Evolutionary conservation across 257 asterid species (phyloP).

Genomic region (Plantago elongata): DNA sequence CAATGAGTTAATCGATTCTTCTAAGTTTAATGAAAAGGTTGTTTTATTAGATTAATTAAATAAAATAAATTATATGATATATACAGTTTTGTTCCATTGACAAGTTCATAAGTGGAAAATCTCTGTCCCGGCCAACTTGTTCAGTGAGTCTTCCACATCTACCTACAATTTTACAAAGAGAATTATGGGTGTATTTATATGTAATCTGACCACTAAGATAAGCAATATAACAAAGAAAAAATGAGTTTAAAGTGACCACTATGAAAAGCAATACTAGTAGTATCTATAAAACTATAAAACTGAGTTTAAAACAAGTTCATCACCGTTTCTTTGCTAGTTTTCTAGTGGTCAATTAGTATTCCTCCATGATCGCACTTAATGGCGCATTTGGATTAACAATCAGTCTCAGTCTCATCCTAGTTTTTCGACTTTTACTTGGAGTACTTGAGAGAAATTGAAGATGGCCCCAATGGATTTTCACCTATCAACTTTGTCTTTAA

Average conservation of each 20-base stretch:
- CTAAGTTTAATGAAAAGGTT: too few relatives aligned
- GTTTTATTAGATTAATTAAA: too few relatives aligned
- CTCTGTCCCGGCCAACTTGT: neutral
- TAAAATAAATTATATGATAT: too few relatives aligned
- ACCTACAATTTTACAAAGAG: conserved; percentile 13
- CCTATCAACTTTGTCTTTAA: too few relatives aligned
- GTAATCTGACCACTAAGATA: conserved; percentile 9
- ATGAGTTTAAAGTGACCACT: too few relatives aligned
- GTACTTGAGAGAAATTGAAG: neutral
- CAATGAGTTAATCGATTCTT: too few relatives aligned
- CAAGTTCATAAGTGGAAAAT: too few relatives aligned
- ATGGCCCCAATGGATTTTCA: too few relatives aligned
- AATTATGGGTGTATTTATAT: neutral
- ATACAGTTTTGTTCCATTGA: too few relatives aligned
- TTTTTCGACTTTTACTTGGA: neutral
- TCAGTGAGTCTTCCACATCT: conserved; percentile 14
- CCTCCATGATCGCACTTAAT: conserved; percentile 5
- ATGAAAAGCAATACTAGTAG: too few relatives aligned
- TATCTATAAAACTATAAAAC: too few relatives aligned
- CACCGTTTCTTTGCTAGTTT: conserved; percentile 15
- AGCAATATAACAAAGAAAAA: neutral
- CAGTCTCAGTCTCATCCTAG: conserved; percentile 19
- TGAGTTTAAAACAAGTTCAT: conserved; percentile 3
- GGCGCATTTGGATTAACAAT: neutral
- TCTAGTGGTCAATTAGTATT: conserved; percentile 13